phyloP scores from a whole-genome alignment of 371 early-diverging fungal species.

The Rhizopus delemar region DNA sequence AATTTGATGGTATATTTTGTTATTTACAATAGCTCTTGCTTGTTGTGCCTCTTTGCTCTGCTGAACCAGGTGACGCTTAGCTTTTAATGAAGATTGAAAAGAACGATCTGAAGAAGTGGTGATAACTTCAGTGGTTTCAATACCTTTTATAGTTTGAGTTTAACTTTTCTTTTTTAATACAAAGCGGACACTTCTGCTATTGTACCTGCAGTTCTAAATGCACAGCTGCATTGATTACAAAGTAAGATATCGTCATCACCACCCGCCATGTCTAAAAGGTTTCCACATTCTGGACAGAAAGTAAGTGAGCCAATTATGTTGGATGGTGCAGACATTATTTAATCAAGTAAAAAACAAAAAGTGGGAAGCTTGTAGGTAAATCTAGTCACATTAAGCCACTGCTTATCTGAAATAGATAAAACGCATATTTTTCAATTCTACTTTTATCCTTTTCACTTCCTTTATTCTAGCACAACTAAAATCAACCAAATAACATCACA shows the following conservation, averaged over 20 bases:
- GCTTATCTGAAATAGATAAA: too few species aligned
- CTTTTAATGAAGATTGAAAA: slow-evolving; percentile 79
- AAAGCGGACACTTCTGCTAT: neutral
- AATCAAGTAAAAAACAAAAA: too few species aligned
- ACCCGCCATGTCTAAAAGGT: slow-evolving; percentile 82
- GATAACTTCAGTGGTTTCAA: slow-evolving; percentile 80
- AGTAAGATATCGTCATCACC: slow-evolving; percentile 70
- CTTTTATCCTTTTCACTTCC: too few species aligned
- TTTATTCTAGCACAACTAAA: too few species aligned
- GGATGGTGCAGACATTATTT: slow-evolving; percentile 22
- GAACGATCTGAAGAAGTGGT: slow-evolving; percentile 72
- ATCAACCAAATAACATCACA: too few species aligned
- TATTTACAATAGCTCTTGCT: slow-evolving; percentile 73
- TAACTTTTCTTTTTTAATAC: neutral
- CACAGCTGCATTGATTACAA: slow-evolving; percentile 78
- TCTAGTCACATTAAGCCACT: too few species aligned
- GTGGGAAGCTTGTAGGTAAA: too few species aligned
- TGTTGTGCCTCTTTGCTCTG: slow-evolving; percentile 54
- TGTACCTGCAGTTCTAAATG: slow-evolving; percentile 56
- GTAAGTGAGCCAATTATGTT: slow-evolving; percentile 67
- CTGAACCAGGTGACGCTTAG: slow-evolving; percentile 71
- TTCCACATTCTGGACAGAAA: slow-evolving; percentile 88
- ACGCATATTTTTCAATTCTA: too few species aligned
- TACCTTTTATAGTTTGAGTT: slow-evolving; percentile 44
- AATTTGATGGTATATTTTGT: too few species aligned